phyloP scores from a whole-genome alignment of 345 rosid species.

The Combretum micranthum region DNA sequence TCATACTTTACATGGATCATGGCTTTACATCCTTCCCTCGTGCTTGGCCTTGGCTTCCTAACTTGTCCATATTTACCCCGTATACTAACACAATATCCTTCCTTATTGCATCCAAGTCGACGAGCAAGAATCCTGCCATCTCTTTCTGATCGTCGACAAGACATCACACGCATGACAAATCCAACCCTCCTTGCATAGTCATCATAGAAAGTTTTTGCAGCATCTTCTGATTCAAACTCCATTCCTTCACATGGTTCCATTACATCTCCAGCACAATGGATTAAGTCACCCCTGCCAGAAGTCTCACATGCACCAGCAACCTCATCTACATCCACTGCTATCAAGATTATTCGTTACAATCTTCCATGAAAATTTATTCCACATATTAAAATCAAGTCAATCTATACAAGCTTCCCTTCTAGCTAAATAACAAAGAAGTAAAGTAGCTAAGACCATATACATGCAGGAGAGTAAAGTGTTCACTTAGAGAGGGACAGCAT shows the following conservation, averaged over 20 bases:
- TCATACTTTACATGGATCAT: constrained; percentile 35
- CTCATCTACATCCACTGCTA: too few species aligned
- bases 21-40: constrained; percentile 52
- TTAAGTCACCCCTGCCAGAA: too few species aligned
- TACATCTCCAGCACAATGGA: constrained; percentile 11
- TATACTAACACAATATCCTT: constrained; percentile 35
- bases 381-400: too few species aligned
- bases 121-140: constrained; percentile 44
- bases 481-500: too few species aligned
- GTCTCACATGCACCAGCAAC: too few species aligned
- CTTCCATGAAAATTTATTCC: too few species aligned
- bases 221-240: constrained; percentile 44
- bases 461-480: too few species aligned
- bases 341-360: too few species aligned
- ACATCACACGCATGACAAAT: constrained; percentile 36
- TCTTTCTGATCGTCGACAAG: constrained; percentile 34
- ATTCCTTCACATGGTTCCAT: constrained; percentile 37
- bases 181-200: constrained; percentile 35
- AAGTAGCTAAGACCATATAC: too few species aligned
- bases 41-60: constrained; percentile 37
- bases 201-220: constrained; percentile 41
- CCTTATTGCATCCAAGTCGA: constrained; percentile 46
- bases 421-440: too few species aligned
- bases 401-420: too few species aligned
- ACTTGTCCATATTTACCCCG: constrained; percentile 21